A percentile compares a stretch with the other conserved stretches of the same genome.
Evolutionary conservation across 306 rosid genomes (phyloP).

Genomic region (Malus domestica): DNA sequence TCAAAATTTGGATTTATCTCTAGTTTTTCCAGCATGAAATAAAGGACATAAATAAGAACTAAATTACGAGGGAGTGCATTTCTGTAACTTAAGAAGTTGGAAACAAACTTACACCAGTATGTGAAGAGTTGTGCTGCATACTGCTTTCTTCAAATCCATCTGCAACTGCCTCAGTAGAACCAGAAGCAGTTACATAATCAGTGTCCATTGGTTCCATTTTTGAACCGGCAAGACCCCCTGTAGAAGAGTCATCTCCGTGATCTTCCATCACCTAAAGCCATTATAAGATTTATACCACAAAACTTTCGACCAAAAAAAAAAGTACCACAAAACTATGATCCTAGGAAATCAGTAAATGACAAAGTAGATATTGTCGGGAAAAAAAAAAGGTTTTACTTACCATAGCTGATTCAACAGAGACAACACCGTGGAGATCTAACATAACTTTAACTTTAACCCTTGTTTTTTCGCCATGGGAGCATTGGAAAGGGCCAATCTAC

Average conservation of each 20-base stretch:
- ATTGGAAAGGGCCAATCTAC: conserved; percentile 86
- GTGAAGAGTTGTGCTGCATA: conserved; percentile 38
- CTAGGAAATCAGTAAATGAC: conserved; percentile 11
- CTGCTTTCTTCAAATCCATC: conserved; percentile 43
- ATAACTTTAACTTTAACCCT: conserved; percentile 70
- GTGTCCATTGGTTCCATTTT: conserved; percentile 49
- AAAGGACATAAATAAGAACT: neutral
- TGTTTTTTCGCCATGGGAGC: conserved; percentile 42
- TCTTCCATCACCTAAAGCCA: conserved; percentile 63
- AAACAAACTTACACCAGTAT: conserved; percentile 40
- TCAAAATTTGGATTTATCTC: neutral
- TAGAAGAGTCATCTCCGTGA: conserved; percentile 35
- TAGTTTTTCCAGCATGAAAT: neutral
- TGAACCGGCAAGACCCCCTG: conserved; percentile 26
- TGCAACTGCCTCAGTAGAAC: conserved; percentile 39
- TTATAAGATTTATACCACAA: conserved; percentile 10
- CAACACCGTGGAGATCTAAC: conserved; percentile 76
- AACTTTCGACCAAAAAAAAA: neutral
- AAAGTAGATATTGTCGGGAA: conserved; percentile 1
- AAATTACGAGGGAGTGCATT: neutral
- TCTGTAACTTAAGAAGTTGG: neutral
- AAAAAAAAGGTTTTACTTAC: conserved; percentile 41
- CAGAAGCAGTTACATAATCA: conserved; percentile 33
- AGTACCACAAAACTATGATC: neutral
- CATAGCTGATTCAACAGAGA: conserved; percentile 67